These are phyloP conservation scores for Cordyceps pruinosa DNA, from an alignment of 2,329 filamentous ascomycete genomes.

Conservation along the genomic window DNA sequence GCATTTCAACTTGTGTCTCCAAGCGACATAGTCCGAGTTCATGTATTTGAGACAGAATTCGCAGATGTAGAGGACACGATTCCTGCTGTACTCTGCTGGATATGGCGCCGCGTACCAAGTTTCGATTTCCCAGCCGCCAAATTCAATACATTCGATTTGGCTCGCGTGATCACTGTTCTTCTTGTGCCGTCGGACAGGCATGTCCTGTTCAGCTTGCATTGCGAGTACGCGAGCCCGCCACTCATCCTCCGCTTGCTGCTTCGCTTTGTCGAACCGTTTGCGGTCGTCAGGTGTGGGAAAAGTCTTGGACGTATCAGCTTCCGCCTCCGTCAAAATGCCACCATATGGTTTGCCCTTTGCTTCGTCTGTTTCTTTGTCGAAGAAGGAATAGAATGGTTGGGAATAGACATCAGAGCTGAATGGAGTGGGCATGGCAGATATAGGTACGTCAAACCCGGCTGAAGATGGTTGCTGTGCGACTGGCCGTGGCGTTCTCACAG, in stretches of 20 bases:
- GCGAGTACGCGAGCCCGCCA: conserved; percentile 63
- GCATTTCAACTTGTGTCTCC: conserved; percentile 96
- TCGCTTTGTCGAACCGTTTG: conserved; percentile 80
- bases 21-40: conserved; percentile 97
- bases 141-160: conserved; percentile 98
- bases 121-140: conserved; percentile 95
- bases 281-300: conserved; percentile 75
- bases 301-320: conserved; percentile 87
- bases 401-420: conserved; percentile 55
- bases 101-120: conserved; percentile 99
- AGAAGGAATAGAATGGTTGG: conserved; percentile 80
- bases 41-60: conserved; percentile 99
- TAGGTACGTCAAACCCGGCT: conserved; percentile 12
- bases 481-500: conserved; percentile 18
- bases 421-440: conserved; percentile 41
- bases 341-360: conserved; percentile 90
- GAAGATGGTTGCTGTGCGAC: not conserved
- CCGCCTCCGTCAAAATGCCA: conserved; percentile 79
- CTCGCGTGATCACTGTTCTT: conserved; percentile 83
- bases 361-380: conserved; percentile 84
- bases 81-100: conserved; percentile 95
- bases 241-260: conserved; percentile 84
- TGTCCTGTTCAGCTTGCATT: conserved; percentile 57
- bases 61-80: conserved; percentile 95
- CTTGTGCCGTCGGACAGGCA: conserved; percentile 56